Conservation (phyloP, 2,329 filamentous ascomycete species). For the Colletotrichum sp. region DNA sequence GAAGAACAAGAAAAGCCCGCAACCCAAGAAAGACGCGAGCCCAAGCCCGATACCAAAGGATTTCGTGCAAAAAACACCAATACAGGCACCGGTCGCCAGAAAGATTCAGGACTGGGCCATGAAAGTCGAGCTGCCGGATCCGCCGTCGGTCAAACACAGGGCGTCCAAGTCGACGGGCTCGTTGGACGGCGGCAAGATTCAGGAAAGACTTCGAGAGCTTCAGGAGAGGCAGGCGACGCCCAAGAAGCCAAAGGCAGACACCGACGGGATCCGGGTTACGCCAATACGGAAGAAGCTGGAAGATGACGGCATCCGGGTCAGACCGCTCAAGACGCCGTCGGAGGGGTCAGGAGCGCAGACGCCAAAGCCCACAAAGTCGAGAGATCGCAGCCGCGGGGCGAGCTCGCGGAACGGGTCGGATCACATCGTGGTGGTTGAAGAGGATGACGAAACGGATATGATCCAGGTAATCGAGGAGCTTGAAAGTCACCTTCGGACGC, state of each 20-base stretch:
- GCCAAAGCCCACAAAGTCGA: conserved; percentile 24
- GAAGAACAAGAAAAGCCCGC: conserved; percentile 56
- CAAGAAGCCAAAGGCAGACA: conserved; percentile 26
- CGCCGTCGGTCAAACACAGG: conserved; percentile 39
- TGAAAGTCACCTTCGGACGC: conserved; percentile 41
- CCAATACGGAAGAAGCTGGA: conserved; percentile 38
- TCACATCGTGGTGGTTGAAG: conserved; percentile 31
- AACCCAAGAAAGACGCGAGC: conserved; percentile 33
- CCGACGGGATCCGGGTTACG: conserved; percentile 51
- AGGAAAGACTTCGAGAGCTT: conserved; percentile 22
- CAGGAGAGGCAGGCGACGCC: conserved; percentile 2
- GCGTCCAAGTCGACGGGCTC: conserved; percentile 39
- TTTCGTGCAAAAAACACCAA: conserved; percentile 57
- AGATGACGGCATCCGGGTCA: conserved; percentile 39
- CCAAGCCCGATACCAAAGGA: conserved; percentile 60
- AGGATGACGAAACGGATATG: conserved; percentile 24
- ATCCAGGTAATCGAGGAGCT: conserved; percentile 39
- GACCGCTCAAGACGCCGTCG: conserved; percentile 18
- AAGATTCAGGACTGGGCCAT: conserved; percentile 69
- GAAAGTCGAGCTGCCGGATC: conserved; percentile 56
- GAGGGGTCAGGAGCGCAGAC: conserved; percentile 23
- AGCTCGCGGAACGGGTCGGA: conserved; percentile 29
- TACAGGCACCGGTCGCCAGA: conserved; percentile 60
- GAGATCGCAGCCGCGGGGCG: conserved; percentile 21
- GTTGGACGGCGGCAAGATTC: conserved; percentile 31